Evolutionary conservation across 2,329 filamentous ascomycete genomes (phyloP), one percentile per base, ranked within the genome.

Genomic region (Podosphaera xanthii): DNA sequence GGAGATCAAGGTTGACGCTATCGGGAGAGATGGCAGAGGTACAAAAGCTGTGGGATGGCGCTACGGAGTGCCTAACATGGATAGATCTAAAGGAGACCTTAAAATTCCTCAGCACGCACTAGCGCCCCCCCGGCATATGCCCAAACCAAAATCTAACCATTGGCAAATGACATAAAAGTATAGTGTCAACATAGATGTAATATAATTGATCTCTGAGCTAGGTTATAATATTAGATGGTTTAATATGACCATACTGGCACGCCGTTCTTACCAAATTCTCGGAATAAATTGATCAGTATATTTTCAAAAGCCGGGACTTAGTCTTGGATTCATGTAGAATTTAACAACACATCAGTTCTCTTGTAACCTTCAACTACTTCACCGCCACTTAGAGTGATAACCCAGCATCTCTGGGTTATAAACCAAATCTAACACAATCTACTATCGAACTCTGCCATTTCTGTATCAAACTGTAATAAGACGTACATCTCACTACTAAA

Each of bases 1-100:
- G 66, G 72, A 80, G 62, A 73, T 79, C 64, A 77, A 77, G 65
- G 75, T 76, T 4, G 78, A 83, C 57, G 72, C 74, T 59, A 77
- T 76, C 2, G 81, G 81, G 38, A 71, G 69, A 31, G 70, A 75
- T 57, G 81, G 81, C 31, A 74, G 77, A 61, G 72, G 75, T 3
- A 70, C 71, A 42, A 70, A 69, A 34, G 80, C 72, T 10, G 74
- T 78, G 1, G 82, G 82, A 30, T 81, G 77, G 76, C 73, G 80
- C 61, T 86, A 86, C 64, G 82, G 82, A 61, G 76, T 75, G 61
- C 82, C 82, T 9, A 73, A 75, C 62, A 74, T 79, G 66, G 82
- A 86, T 67, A 75, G 82, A 60, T 78, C 76, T 71, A 78, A 76
- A 64, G 81, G 79, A n/a, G 67, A 77, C 67, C 70, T 83, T 71